phyloP scores from a whole-genome alignment of 2,329 filamentous ascomycete genomes.

The Dactylonectria macrodidyma region DNA sequence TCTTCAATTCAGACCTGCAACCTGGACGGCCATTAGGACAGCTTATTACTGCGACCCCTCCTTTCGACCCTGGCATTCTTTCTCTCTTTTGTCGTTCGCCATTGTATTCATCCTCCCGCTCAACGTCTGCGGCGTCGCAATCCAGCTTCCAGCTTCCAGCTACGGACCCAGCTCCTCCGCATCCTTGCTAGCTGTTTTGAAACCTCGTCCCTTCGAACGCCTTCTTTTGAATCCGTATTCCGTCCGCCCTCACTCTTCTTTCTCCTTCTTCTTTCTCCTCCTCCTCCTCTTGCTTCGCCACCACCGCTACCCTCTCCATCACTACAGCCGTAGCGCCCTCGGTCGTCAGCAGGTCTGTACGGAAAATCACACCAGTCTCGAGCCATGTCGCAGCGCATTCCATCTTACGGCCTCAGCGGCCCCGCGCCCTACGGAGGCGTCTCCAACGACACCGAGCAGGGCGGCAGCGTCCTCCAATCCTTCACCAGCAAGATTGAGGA shows the following conservation, averaged over 20 bases:
- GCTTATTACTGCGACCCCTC: conserved; percentile 38
- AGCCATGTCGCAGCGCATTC: conserved; percentile 68
- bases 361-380: conserved; percentile 34
- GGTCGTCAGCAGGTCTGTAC: conserved; percentile 49
- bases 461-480: conserved; percentile 75
- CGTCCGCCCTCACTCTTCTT: conserved; percentile 7
- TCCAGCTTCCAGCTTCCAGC: conserved; percentile 9
- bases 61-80: conserved; percentile 16
- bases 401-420: conserved; percentile 87
- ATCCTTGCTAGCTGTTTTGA: conserved; percentile 25
- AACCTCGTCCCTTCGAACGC: conserved; percentile 20
- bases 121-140: conserved; percentile 15
- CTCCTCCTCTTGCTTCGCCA: conserved; percentile 13
- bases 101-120: conserved; percentile 13
- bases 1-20: conserved; percentile 47
- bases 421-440: conserved; percentile 77
- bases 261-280: not conserved
- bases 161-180: conserved; percentile 17
- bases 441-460: conserved; percentile 74
- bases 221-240: conserved; percentile 4
- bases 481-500: conserved; percentile 99
- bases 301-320: conserved; percentile 26
- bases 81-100: conserved; percentile 28
- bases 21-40: conserved; percentile 33
- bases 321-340: conserved; percentile 23